Evolutionary conservation across 768 basidiomycete genomes (phyloP).

Genomic region (Megacollybia marginata): DNA sequence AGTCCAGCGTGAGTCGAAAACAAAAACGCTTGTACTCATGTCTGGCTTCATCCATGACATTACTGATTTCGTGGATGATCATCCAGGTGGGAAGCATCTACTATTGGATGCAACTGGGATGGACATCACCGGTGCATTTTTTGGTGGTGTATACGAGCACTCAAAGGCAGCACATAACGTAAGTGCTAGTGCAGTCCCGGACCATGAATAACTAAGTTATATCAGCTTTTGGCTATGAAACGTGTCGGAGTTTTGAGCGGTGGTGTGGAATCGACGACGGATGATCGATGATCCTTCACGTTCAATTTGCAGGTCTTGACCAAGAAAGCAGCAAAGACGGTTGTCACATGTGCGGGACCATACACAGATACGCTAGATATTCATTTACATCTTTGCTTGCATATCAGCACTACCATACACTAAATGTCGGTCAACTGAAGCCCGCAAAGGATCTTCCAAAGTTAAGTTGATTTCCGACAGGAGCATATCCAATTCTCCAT

Average conservation of each 20-base stretch:
- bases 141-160: constrained; percentile 51
- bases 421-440: too few relatives aligned
- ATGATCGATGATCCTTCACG: too few relatives aligned
- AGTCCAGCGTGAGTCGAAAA: constrained; percentile 76
- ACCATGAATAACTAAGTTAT: neutral
- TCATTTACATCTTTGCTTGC: too few relatives aligned
- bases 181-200: constrained; percentile 7
- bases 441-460: too few relatives aligned
- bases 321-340: too few relatives aligned
- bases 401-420: too few relatives aligned
- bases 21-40: constrained; percentile 77
- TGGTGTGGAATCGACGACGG: too few relatives aligned
- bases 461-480: too few relatives aligned
- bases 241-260: constrained; percentile 39
- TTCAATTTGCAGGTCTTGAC: too few relatives aligned
- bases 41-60: constrained; percentile 94
- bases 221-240: constrained; percentile 33
- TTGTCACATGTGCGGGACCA: too few relatives aligned
- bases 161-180: constrained; percentile 52
- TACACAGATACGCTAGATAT: too few relatives aligned
- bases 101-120: constrained; percentile 72
- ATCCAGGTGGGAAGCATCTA: constrained; percentile 80
- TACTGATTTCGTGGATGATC: constrained; percentile 77
- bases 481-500: too few relatives aligned
- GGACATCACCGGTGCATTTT: constrained; percentile 39